phyloP scores from a whole-genome alignment of 768 basidiomycete species.

The Guyanaporus albipodus region DNA sequence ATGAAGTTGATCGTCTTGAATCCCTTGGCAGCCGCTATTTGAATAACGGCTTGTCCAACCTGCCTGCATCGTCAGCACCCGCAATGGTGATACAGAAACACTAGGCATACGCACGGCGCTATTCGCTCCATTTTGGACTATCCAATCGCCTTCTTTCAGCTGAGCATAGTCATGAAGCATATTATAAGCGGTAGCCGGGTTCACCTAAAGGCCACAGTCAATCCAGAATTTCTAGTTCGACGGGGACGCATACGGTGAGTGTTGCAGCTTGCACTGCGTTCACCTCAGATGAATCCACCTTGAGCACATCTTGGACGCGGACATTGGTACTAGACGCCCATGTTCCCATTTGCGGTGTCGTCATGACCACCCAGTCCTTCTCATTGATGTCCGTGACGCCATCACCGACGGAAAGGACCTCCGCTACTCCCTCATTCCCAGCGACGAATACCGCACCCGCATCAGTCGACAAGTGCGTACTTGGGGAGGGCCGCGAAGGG shows the following conservation, averaged over 20 bases:
- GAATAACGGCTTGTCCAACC: constrained; percentile 85
- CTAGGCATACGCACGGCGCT: constrained; percentile 56
- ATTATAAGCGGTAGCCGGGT: constrained; percentile 79
- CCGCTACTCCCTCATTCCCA: constrained; percentile 76
- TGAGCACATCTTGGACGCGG: constrained; percentile 51
- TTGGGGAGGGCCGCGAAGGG: constrained; percentile 53
- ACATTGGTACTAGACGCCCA: constrained; percentile 64
- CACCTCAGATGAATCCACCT: constrained; percentile 49
- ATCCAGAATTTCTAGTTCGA: neutral
- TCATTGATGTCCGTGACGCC: constrained; percentile 45
- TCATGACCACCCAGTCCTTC: constrained; percentile 75
- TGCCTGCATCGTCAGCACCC: constrained; percentile 23
- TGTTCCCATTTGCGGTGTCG: constrained; percentile 66
- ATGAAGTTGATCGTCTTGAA: constrained; percentile 81
- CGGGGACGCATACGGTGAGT: constrained; percentile 49
- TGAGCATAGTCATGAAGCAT: constrained; percentile 71
- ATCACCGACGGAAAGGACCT: constrained; percentile 57
- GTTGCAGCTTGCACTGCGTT: constrained; percentile 69
- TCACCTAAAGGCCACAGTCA: constrained; percentile 45
- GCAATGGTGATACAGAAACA: neutral
- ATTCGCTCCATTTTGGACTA: constrained; percentile 85
- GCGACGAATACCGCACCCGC: constrained; percentile 50
- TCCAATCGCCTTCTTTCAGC: constrained; percentile 68
- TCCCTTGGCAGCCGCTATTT: constrained; percentile 70
- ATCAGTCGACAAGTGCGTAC: constrained; percentile 33